phyloP scores from a whole-genome alignment of 441 rosid genomes.

The Eruca vesicaria region DNA sequence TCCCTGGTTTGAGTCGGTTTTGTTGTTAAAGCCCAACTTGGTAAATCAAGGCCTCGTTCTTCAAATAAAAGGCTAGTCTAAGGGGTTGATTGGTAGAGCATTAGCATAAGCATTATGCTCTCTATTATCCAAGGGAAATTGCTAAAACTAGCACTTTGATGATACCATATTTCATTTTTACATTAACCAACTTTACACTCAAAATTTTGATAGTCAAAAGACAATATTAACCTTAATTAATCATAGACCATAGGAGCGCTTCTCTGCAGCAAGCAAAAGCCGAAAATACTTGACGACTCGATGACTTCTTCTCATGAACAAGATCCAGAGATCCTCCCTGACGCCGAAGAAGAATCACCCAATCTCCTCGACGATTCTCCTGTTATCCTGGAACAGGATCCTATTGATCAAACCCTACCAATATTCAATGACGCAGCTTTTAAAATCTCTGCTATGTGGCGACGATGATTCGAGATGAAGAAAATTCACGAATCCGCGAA shows the following conservation, averaged over 20 bases:
- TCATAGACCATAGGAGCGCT: too few relatives aligned
- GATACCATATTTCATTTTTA: too few relatives aligned
- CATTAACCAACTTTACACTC: too few relatives aligned
- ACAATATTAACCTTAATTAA: too few relatives aligned
- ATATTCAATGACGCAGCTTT: neutral
- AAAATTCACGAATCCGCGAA: neutral
- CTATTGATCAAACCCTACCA: neutral
- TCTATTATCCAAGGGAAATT: too few relatives aligned
- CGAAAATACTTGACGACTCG: neutral
- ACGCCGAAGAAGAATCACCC: neutral
- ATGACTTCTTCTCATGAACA: neutral
- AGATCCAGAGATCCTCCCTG: neutral
- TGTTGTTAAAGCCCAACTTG: neutral
- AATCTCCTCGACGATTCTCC: neutral
- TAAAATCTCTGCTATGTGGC: neutral
- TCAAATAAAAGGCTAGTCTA: too few relatives aligned
- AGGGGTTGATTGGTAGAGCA: too few relatives aligned
- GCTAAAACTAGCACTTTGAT: too few relatives aligned
- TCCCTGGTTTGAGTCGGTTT: neutral
- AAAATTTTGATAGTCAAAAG: too few relatives aligned
- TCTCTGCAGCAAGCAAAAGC: neutral
- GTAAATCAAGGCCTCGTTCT: neutral
- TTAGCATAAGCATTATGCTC: too few relatives aligned
- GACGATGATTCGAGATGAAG: neutral
- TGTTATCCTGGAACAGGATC: neutral